Base-by-base conservation (phyloP, 768 basidiomycete species). In the Inosperma sp. region DNA sequence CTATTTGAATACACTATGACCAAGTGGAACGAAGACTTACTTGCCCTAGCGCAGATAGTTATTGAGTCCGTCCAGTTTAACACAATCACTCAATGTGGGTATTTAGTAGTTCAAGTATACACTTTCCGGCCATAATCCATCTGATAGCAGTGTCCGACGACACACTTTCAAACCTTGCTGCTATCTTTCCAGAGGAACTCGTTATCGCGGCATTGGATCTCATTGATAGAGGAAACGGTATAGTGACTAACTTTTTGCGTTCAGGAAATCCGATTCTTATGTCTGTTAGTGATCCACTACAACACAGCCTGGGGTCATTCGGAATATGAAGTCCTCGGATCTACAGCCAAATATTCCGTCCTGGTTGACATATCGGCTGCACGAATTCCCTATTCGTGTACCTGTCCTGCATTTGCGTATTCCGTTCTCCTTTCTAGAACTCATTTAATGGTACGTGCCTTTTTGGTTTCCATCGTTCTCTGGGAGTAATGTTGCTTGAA, bases 171-270 rank as follows among this genome's bases (percentile, higher is more conserved):
- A 75, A 73, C 51, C 73, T 90, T 8, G 72, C 75, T 21, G 65
- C 73, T 33, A 62, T 88, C 46, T 76, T 89, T 56, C 78, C 87
- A 1, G 82, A 86, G 51, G 74, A 70, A 16, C 70, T 83, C 12
- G 65, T 90, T 16, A 59, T 88, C 2, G 83, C 84, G 16, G 86
- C 89, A 5, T 66, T 92, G 21, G 86, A 92, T 60, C 68, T 91
- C n/a, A 72, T 90, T 36, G 89, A 92, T 65, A 74, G 79, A 25
- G 76, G 77, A 51, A 78, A 78, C 56, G 84, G 89, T 88, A 56
- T n/a, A 25, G 74, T 56, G 2, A 8, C 7, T 31, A 10, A 13
- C 14, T 9, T 39, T 39, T 39, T 3, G 6, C n/a, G 4, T 21
- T 12, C 5, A 10, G 9, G 17, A 39, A 7, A 3, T 39, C 36